Evolutionary conservation across 169 alveolate genomes (phyloP).

Genomic region (Plasmodium gonderi): DNA sequence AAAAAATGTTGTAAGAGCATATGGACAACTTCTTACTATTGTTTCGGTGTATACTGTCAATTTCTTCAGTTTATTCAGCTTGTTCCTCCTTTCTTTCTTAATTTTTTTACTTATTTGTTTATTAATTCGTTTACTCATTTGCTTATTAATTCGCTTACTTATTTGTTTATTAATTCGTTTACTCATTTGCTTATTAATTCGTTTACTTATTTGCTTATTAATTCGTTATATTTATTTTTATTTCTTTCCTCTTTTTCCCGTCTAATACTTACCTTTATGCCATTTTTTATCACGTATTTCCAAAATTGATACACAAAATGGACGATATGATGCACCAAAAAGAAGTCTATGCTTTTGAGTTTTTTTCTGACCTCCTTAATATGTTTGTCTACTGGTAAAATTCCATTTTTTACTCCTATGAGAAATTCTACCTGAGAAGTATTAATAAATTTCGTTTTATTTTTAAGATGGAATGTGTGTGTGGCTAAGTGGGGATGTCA

Average conservation of each 20-base stretch:
- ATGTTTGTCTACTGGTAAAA: slow-evolving; percentile 44
- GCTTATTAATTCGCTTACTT: too few species aligned
- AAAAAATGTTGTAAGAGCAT: too few species aligned
- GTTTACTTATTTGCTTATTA: neutral
- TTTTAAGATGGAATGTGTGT: neutral
- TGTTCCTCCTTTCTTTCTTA: too few species aligned
- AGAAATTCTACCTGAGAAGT: slow-evolving; percentile 35
- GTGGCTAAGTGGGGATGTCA: neutral
- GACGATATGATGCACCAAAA: slow-evolving; percentile 24
- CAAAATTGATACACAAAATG: slow-evolving; percentile 41
- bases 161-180: too few species aligned
- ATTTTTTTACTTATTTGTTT: too few species aligned
- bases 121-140: neutral
- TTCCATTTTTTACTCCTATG: slow-evolving; percentile 40
- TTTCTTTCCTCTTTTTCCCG: neutral
- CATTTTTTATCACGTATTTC: slow-evolving; percentile 40
- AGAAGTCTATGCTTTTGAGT: slow-evolving; percentile 24
- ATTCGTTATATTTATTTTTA: neutral
- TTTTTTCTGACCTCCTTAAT: slow-evolving; percentile 18
- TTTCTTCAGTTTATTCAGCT: too few species aligned
- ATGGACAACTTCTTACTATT: too few species aligned
- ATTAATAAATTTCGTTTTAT: neutral
- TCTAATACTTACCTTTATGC: slow-evolving; percentile 47
- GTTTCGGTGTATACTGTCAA: too few species aligned
- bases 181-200: too few species aligned